Conservation (phyloP, 345 rosid species). For the Eutrema japonicum region DNA sequence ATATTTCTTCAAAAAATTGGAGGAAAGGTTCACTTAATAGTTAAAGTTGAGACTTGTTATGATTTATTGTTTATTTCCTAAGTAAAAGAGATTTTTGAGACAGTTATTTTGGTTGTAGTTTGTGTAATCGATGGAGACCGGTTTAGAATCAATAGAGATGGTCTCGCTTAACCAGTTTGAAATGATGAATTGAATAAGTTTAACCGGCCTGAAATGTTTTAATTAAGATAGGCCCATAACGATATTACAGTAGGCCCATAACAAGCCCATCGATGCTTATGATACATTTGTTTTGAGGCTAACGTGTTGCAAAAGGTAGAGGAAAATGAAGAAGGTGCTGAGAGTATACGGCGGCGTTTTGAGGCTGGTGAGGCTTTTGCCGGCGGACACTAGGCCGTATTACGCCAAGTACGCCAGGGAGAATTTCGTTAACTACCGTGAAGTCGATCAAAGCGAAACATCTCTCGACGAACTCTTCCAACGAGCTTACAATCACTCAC, state of each 20-base stretch:
- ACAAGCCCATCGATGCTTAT: neutral
- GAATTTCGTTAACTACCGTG: slow-evolving; percentile 86
- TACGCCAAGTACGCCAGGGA: slow-evolving; percentile 93
- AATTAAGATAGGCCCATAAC: neutral
- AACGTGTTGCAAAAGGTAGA: slow-evolving; percentile 40
- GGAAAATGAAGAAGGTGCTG: slow-evolving; percentile 73
- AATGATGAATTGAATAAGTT: neutral
- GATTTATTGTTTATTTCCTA: neutral
- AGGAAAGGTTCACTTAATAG: neutral
- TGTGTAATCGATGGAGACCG: slow-evolving; percentile 1
- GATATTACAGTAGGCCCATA: slow-evolving; percentile 18
- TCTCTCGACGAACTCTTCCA: slow-evolving; percentile 81
- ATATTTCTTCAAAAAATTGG: neutral
- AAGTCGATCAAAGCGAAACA: slow-evolving; percentile 56
- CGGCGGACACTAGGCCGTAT: slow-evolving; percentile 76
- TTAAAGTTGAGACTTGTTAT: slow-evolving; percentile 11
- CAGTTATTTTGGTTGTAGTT: neutral
- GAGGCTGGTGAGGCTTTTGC: slow-evolving; percentile 77
- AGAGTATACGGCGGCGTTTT: slow-evolving; percentile 75
- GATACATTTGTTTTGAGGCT: slow-evolving; percentile 1
- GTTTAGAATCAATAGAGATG: neutral
- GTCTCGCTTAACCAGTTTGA: neutral
- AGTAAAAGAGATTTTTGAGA: too few relatives aligned
- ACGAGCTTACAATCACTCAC: slow-evolving; percentile 82
- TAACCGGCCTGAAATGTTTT: slow-evolving; percentile 9